Evolutionary conservation across 257 asterid genomes (phyloP).

Genomic region (Scutellaria baicalensis): DNA sequence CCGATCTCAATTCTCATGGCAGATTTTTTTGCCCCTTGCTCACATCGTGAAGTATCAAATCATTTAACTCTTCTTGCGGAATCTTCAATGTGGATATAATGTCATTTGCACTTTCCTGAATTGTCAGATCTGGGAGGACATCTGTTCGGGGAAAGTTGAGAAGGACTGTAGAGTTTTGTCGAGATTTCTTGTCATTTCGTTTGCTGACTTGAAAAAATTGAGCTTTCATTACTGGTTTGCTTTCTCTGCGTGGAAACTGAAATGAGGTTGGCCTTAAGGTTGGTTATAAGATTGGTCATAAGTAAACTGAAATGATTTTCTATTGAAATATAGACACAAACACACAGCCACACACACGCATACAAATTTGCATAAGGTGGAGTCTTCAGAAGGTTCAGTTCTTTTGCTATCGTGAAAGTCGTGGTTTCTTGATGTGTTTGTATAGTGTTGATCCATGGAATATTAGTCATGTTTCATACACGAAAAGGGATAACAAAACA

Average conservation of each 20-base stretch:
- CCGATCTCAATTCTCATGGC: slow-evolving; percentile 21
- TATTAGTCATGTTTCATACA: too few relatives aligned
- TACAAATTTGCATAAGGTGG: slow-evolving; percentile 50
- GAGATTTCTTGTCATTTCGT: slow-evolving; percentile 82
- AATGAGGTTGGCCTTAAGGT: too few relatives aligned
- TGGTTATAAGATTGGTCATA: too few relatives aligned
- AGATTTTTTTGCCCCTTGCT: slow-evolving; percentile 92
- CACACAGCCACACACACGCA: not conserved
- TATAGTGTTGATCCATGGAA: too few relatives aligned
- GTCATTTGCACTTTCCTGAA: slow-evolving; percentile 14
- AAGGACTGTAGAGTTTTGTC: slow-evolving; percentile 64
- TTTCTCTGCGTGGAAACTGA: slow-evolving; percentile 69
- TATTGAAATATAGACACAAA: not conserved
- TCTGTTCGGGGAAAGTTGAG: slow-evolving; percentile 72
- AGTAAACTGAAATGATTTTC: not conserved
- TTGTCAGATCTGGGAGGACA: slow-evolving; percentile 83
- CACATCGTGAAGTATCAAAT: slow-evolving; percentile 60
- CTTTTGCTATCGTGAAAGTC: slow-evolving; percentile 85
- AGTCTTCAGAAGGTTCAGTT: slow-evolving; percentile 51
- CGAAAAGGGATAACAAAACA: too few relatives aligned
- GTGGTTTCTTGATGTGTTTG: too few relatives aligned
- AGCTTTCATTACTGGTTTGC: slow-evolving; percentile 93
- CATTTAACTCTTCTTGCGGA: slow-evolving; percentile 76
- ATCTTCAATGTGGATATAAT: slow-evolving; percentile 26
- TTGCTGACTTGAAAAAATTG: slow-evolving; percentile 97